These are phyloP conservation scores for Penicillium crystallinum DNA, from an alignment of 495 filamentous ascomycete species.

Conservation along the genomic window DNA sequence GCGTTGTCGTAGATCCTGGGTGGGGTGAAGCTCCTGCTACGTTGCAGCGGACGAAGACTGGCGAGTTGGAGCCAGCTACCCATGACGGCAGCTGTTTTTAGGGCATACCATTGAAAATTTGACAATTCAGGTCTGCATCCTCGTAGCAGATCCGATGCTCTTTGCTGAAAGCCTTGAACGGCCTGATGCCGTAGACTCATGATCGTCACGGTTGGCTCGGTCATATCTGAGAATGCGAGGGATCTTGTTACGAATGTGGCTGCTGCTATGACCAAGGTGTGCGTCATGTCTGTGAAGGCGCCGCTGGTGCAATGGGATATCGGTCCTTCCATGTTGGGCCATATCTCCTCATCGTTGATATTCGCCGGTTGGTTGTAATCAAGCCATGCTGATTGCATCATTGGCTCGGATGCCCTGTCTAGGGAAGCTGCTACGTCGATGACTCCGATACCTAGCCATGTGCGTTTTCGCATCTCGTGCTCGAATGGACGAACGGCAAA, in stretches of 20 bases:
- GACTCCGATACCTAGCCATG: slow-evolving; percentile 33
- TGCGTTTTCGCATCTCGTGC: slow-evolving; percentile 31
- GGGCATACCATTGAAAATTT: slow-evolving; percentile 27
- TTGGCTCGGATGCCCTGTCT: slow-evolving; percentile 35
- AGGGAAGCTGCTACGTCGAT: slow-evolving; percentile 33
- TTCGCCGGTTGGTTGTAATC: slow-evolving; percentile 25
- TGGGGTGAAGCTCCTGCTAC: slow-evolving; percentile 21
- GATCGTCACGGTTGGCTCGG: slow-evolving; percentile 16
- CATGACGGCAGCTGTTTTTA: slow-evolving; percentile 16
- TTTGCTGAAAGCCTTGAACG: slow-evolving; percentile 26
- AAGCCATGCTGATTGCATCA: slow-evolving; percentile 33
- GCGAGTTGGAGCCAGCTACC: slow-evolving; percentile 30
- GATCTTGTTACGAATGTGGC: slow-evolving; percentile 22
- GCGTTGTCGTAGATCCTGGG: slow-evolving; percentile 21
- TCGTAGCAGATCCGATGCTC: slow-evolving; percentile 16
- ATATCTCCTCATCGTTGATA: slow-evolving; percentile 32
- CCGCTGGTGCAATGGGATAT: slow-evolving; percentile 16
- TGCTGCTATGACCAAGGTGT: slow-evolving; percentile 21
- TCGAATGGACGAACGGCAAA: slow-evolving; percentile 31
- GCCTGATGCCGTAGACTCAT: slow-evolving; percentile 26
- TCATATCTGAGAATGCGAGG: slow-evolving; percentile 28
- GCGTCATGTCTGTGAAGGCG: slow-evolving; percentile 33
- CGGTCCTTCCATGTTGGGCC: slow-evolving; percentile 20
- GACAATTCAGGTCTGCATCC: slow-evolving; percentile 20
- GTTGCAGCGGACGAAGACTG: slow-evolving; percentile 27